Evolutionary conservation across 1,284 basidiomycete genomes (phyloP).

Genomic region (Trametes hirsuta): DNA sequence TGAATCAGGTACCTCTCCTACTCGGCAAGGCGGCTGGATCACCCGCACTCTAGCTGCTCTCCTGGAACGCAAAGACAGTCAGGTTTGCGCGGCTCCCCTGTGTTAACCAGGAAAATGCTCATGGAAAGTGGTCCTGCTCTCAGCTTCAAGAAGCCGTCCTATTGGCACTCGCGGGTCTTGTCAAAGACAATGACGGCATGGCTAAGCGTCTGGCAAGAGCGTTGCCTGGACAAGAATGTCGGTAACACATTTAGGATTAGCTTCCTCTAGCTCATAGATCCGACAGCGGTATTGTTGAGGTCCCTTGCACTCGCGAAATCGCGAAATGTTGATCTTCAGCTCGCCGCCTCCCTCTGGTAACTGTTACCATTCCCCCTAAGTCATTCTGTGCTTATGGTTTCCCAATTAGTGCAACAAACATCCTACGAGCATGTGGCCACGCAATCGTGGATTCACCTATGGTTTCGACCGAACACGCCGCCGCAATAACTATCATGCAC

Average conservation of each 20-base stretch:
- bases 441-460: conserved; percentile 11
- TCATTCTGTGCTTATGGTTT: background rate
- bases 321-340: conserved; percentile 57
- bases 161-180: conserved; percentile 68
- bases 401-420: conserved; percentile 53
- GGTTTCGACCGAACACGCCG: conserved; percentile 42
- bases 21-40: conserved; percentile 60
- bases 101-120: background rate
- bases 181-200: conserved; percentile 63
- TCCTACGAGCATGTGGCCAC: conserved; percentile 49
- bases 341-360: conserved; percentile 72
- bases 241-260: background rate
- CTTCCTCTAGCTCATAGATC: background rate
- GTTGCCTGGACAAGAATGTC: conserved; percentile 42
- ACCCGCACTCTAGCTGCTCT: conserved; percentile 51
- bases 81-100: conserved; percentile 40
- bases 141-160: conserved; percentile 75
- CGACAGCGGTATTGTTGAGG: conserved; percentile 37
- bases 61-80: conserved; percentile 53
- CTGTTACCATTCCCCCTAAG: conserved; percentile 14
- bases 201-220: conserved; percentile 50
- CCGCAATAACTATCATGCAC: conserved; percentile 60
- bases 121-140: background rate
- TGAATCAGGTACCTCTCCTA: conserved; percentile 43
- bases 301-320: conserved; percentile 57